These are phyloP conservation scores for Nicotiana otophora DNA, from an alignment of 257 asterid genomes.

Conservation along the genomic window DNA sequence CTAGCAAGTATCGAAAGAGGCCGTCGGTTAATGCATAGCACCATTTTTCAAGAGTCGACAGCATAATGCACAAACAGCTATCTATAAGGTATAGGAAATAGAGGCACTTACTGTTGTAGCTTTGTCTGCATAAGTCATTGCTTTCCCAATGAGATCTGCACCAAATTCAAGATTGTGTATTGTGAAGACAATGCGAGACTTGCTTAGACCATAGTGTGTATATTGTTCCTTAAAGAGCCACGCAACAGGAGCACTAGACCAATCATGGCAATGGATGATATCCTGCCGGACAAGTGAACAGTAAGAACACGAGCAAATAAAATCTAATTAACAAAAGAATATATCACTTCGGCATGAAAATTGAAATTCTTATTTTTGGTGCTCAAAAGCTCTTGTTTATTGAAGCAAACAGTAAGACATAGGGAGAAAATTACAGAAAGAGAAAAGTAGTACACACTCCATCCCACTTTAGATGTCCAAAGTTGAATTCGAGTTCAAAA, in stretches of 20 bases:
- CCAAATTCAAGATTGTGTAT: conserved; percentile 99
- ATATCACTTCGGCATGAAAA: not conserved
- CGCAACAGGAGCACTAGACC: conserved; percentile 99
- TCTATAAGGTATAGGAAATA: conserved; percentile 4
- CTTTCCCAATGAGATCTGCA: conserved; percentile 69
- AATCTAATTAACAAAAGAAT: not conserved
- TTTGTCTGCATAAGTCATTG: conserved; percentile 71
- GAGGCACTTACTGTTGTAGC: conserved; percentile 77
- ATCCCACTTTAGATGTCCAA: not conserved
- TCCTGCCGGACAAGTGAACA: conserved; percentile 46
- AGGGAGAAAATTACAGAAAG: not conserved
- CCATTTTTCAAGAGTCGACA: not conserved
- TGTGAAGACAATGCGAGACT: conserved; percentile 86
- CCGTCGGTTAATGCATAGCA: not conserved
- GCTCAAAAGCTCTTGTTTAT: not conserved
- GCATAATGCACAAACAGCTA: not conserved
- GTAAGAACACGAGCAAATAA: not conserved
- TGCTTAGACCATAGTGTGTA: conserved; percentile 75
- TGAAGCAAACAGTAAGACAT: not conserved
- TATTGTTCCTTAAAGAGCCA: conserved; percentile 92
- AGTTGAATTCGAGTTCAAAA: not conserved
- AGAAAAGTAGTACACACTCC: not conserved
- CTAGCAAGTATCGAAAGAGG: not conserved
- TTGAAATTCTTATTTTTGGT: not conserved
- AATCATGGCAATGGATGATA: conserved; percentile 91